Conservation (phyloP, 495 filamentous ascomycete species). For the Geoglossum glabrum region DNA sequence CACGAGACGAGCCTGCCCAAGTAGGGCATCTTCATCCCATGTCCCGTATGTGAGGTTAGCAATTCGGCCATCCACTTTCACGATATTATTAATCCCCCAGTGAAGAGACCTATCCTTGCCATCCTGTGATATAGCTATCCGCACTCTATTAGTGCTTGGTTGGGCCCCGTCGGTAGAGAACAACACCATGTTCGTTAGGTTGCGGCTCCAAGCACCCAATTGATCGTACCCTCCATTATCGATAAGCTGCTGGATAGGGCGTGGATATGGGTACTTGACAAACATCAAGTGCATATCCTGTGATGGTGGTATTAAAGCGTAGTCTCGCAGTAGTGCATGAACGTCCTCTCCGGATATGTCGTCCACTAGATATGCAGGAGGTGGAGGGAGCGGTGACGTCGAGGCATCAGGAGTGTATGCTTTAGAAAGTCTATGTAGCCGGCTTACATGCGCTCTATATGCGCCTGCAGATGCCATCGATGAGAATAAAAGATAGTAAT, state of each 20-base stretch:
- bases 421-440: slow-evolving; percentile 25
- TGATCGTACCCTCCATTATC: slow-evolving; percentile 13
- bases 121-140: slow-evolving; percentile 23
- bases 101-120: slow-evolving; percentile 22
- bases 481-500: slow-evolving; percentile 44
- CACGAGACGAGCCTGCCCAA: not conserved
- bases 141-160: slow-evolving; percentile 15
- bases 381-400: slow-evolving; percentile 14
- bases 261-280: slow-evolving; percentile 10
- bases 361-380: slow-evolving; percentile 15
- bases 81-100: slow-evolving; percentile 11
- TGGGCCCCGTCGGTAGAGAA: slow-evolving; percentile 24
- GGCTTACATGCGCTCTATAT: slow-evolving; percentile 29
- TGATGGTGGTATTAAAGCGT: slow-evolving; percentile 29
- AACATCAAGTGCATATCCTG: slow-evolving; percentile 15
- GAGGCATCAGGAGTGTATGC: slow-evolving; percentile 15
- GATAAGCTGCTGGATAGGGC: slow-evolving; percentile 10
- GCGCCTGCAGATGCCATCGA: slow-evolving; percentile 28
- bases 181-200: slow-evolving; percentile 16
- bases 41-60: not conserved
- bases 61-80: not conserved
- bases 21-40: not conserved
- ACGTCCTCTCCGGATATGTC: slow-evolving; percentile 23
- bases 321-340: slow-evolving; percentile 22
- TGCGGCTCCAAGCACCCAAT: slow-evolving; percentile 4